Percentiles rank a stretch among this genome's conserved stretches.
phyloP scores from a whole-genome alignment of 768 basidiomycete species.

The Collybiopsis luxurians region DNA sequence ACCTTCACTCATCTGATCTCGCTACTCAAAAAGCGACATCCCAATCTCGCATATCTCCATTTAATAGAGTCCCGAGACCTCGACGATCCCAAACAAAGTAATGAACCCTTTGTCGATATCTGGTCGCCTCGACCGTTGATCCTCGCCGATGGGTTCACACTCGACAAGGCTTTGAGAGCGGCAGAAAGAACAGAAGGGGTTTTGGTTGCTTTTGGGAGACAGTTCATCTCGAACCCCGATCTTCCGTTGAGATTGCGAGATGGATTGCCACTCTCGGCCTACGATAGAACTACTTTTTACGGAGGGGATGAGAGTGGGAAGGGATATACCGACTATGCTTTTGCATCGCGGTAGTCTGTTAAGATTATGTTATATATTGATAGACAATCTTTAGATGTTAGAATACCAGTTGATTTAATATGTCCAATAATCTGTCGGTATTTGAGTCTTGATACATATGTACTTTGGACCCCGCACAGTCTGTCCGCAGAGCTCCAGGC shows the following conservation, averaged over 20 bases:
- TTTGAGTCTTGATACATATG: too few relatives aligned
- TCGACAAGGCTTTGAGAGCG: constrained; percentile 23
- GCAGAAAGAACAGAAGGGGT: constrained; percentile 21
- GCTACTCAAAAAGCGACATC: constrained; percentile 31
- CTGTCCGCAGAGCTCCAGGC: too few relatives aligned
- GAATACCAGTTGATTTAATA: too few relatives aligned
- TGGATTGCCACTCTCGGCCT: constrained; percentile 16
- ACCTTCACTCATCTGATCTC: constrained; percentile 42
- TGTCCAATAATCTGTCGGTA: too few relatives aligned
- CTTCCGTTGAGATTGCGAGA: constrained; percentile 25
- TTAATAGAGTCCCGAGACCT: constrained; percentile 27
- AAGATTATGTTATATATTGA: too few relatives aligned
- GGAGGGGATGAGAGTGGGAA: constrained; percentile 18
- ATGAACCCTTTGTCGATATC: constrained; percentile 25
- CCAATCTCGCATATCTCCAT: constrained; percentile 45
- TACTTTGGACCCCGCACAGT: too few relatives aligned
- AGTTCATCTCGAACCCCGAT: constrained; percentile 34
- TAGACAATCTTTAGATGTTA: too few relatives aligned
- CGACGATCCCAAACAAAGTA: constrained; percentile 15
- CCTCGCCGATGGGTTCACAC: constrained; percentile 27
- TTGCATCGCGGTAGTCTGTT: too few relatives aligned
- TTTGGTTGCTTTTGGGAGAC: constrained; percentile 32
- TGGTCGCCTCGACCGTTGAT: constrained; percentile 30
- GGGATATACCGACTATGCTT: constrained; percentile 29
- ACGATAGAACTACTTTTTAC: constrained; percentile 20